Evolutionary conservation across 768 basidiomycete species (phyloP), one percentile per base, ranked within the genome.

Genomic region (Rhizopogon salebrosus): DNA sequence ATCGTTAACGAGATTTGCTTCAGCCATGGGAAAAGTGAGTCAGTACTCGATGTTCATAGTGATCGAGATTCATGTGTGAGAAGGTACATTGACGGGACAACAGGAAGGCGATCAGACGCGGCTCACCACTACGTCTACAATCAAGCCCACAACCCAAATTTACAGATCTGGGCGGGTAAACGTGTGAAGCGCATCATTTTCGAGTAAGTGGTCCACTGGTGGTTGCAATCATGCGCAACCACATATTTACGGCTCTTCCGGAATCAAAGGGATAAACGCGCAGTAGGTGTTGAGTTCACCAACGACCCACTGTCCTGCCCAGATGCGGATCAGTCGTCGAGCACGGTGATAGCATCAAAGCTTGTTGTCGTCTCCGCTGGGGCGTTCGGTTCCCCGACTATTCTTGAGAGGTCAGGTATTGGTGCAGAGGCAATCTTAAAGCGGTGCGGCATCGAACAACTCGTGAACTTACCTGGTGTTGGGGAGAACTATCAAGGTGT

Each of bases 381-480:
- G n/a, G n/a, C n/a, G n/a, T n/a, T n/a, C n/a, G n/a, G n/a, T n/a
- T n/a, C n/a, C n/a, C n/a, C n/a, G n/a, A n/a, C n/a, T n/a, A n/a
- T n/a, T n/a, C n/a, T n/a, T n/a, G n/a, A n/a, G n/a, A n/a, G n/a
- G n/a, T n/a, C n/a, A n/a, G n/a, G n/a, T n/a, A n/a, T n/a, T n/a
- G n/a, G n/a, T n/a, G n/a, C n/a, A n/a, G n/a, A n/a, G n/a, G n/a
- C n/a, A n/a, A n/a, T n/a, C n/a, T n/a, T n/a, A n/a, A n/a, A n/a
- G n/a, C n/a, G n/a, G n/a, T 64, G 77, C 48, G 73, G 71, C 2
- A 72, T 91, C 37, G 55, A 61, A 6, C 68, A 75, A 50, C 40
- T 80, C 8, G 75, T 87, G 9, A 82, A 89, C 49, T 77, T 91
- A 6, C 87, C 87, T 4, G 87, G 85, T 6, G 89, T 94, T 0